Evolutionary conservation across 1,139 yeast species (phyloP).

Genomic region (Debaryomycetaceae sp.): DNA sequence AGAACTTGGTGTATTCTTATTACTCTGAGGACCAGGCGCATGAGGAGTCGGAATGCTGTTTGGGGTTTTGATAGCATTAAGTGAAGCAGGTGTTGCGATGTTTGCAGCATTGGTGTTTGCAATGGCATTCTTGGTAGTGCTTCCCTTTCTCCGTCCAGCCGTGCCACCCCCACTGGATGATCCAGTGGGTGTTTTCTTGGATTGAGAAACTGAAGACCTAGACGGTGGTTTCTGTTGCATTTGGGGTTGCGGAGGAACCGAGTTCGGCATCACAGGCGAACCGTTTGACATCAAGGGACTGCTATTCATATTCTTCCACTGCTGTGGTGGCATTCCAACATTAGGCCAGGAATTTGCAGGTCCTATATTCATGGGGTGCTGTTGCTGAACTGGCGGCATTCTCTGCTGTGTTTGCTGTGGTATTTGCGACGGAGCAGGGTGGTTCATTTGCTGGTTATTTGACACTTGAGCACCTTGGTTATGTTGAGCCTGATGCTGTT

Average conservation of each 20-base stretch:
- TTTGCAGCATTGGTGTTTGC: constrained; percentile 33
- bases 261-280: constrained; percentile 17
- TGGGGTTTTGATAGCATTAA: constrained; percentile 43
- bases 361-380: constrained; percentile 12
- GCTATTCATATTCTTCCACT: constrained; percentile 12
- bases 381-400: constrained; percentile 10
- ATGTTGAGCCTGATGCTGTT: constrained; percentile 25
- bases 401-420: constrained; percentile 11
- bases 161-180: constrained; percentile 13
- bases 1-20: constrained; percentile 41
- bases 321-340: constrained; percentile 6
- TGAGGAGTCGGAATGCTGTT: constrained; percentile 47
- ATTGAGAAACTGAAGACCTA: constrained; percentile 9
- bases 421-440: constrained; percentile 4
- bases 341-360: constrained; percentile 8
- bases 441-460: constrained; percentile 9
- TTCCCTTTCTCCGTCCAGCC: constrained; percentile 23
- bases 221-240: constrained; percentile 11
- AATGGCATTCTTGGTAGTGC: constrained; percentile 19
- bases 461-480: constrained; percentile 9
- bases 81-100: constrained; percentile 42
- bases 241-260: constrained; percentile 12
- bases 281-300: constrained; percentile 25
- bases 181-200: constrained; percentile 13
- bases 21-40: constrained; percentile 31